Evolutionary conservation across 2,329 filamentous ascomycete genomes (phyloP).

Genomic region (Lachnellula subtilissima): DNA sequence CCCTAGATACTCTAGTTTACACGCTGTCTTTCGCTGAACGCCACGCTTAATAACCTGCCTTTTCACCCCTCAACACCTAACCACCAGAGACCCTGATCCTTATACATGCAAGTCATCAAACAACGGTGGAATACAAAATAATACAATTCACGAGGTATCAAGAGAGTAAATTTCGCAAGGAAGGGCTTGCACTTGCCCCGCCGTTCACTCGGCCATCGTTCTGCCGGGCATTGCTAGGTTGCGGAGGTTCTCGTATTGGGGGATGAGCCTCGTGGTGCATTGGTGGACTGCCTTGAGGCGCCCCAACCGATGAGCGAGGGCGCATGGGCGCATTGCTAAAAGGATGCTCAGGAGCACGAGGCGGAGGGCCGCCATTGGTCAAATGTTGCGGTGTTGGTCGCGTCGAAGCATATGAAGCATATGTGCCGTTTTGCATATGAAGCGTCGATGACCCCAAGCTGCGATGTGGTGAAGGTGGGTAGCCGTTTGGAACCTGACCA

Average conservation of each 20-base stretch:
- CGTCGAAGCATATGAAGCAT: slow-evolving; percentile 27
- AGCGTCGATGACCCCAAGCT: slow-evolving; percentile 16
- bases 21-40: slow-evolving; percentile 11
- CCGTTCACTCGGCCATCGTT: slow-evolving; percentile 39
- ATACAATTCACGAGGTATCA: slow-evolving; percentile 34
- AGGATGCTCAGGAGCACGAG: slow-evolving; percentile 41
- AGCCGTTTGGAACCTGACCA: slow-evolving; percentile 41
- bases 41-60: slow-evolving; percentile 13
- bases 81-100: not conserved
- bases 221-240: slow-evolving; percentile 27
- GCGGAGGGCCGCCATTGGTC: slow-evolving; percentile 34
- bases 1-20: slow-evolving; percentile 1
- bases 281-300: slow-evolving; percentile 27
- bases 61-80: slow-evolving; percentile 1
- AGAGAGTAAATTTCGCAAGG: slow-evolving; percentile 67
- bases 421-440: slow-evolving; percentile 27
- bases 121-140: not conserved
- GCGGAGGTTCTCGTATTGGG: slow-evolving; percentile 24
- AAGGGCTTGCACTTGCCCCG: slow-evolving; percentile 58
- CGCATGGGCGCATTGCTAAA: slow-evolving; percentile 42
- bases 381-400: slow-evolving; percentile 31
- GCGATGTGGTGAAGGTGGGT: slow-evolving; percentile 32
- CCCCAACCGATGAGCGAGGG: slow-evolving; percentile 36
- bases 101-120: slow-evolving; percentile 3
- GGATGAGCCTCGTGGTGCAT: slow-evolving; percentile 27